Evolutionary conservation across 306 rosid species (phyloP).

Genomic region (Medicago ruthenica): DNA sequence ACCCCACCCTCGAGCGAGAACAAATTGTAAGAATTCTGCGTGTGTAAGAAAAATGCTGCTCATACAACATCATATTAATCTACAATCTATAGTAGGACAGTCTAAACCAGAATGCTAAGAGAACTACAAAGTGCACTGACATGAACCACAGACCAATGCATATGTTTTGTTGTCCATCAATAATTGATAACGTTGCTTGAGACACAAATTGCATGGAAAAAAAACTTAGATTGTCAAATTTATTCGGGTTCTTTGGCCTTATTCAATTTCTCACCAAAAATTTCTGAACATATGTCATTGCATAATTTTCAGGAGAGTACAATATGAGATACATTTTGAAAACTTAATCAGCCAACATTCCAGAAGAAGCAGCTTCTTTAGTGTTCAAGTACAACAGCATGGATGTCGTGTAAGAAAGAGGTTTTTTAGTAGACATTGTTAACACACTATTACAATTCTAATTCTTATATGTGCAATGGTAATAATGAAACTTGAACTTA

Average conservation of each 20-base stretch:
- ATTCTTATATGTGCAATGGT: neutral
- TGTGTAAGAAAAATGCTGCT: neutral
- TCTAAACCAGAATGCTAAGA: constrained; percentile 23
- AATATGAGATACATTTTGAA: constrained; percentile 34
- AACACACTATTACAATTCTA: neutral
- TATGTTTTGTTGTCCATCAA: constrained; percentile 11
- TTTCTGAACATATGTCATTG: constrained; percentile 40
- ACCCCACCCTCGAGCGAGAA: neutral
- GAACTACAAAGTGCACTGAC: constrained; percentile 1
- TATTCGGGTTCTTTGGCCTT: constrained; percentile 37
- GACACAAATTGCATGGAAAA: constrained; percentile 16
- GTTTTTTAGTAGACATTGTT: neutral
- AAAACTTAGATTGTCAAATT: neutral
- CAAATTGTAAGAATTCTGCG: neutral
- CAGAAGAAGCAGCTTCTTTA: constrained; percentile 51
- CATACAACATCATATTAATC: constrained; percentile 27
- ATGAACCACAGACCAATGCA: constrained; percentile 8
- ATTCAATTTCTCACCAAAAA: constrained; percentile 47
- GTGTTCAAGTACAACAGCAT: constrained; percentile 66
- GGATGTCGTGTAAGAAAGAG: too few relatives aligned
- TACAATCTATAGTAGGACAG: constrained; percentile 5
- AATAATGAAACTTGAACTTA: neutral
- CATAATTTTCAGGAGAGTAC: constrained; percentile 47
- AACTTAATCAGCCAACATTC: constrained; percentile 57
- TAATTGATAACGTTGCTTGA: constrained; percentile 6